Evolutionary conservation across 2,329 filamentous ascomycete genomes (phyloP).

Genomic region (Xylaria sp.): DNA sequence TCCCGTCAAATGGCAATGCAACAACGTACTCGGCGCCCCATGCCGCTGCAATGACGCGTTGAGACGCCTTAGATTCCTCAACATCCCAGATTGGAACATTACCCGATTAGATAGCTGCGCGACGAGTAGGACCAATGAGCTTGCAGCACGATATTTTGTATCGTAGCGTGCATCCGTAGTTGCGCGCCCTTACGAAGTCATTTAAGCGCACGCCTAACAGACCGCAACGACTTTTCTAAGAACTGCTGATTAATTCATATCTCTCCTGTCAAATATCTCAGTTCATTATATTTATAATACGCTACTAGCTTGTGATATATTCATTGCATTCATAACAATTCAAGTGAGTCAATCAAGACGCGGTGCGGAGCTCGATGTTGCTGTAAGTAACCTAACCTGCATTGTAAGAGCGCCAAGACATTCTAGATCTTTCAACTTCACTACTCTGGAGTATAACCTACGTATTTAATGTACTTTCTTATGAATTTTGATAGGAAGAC

Average conservation of each 20-base stretch:
- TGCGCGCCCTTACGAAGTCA: conserved; percentile 8
- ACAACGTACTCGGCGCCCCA: not conserved
- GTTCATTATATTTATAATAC: too few species aligned
- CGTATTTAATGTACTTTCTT: too few species aligned
- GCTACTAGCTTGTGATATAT: too few species aligned
- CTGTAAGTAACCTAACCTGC: not conserved
- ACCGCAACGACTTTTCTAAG: not conserved
- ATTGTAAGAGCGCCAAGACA: too few species aligned
- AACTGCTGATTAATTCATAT: conserved; percentile 18
- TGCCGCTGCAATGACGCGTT: conserved; percentile 4
- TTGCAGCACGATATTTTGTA: conserved; percentile 4
- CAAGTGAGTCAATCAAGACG: too few species aligned
- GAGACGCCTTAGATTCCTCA: not conserved
- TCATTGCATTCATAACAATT: too few species aligned
- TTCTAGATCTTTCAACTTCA: too few species aligned
- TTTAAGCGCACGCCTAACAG: not conserved
- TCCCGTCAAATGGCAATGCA: not conserved
- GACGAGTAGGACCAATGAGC: conserved; percentile 1
- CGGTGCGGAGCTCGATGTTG: too few species aligned
- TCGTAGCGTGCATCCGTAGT: not conserved
- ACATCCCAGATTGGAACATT: not conserved
- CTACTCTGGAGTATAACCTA: too few species aligned
- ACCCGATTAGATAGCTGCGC: conserved; percentile 2
- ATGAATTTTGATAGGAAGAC: too few species aligned
- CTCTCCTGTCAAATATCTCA: not conserved